phyloP scores from a whole-genome alignment of 306 rosid species.

The Rosa persica region DNA sequence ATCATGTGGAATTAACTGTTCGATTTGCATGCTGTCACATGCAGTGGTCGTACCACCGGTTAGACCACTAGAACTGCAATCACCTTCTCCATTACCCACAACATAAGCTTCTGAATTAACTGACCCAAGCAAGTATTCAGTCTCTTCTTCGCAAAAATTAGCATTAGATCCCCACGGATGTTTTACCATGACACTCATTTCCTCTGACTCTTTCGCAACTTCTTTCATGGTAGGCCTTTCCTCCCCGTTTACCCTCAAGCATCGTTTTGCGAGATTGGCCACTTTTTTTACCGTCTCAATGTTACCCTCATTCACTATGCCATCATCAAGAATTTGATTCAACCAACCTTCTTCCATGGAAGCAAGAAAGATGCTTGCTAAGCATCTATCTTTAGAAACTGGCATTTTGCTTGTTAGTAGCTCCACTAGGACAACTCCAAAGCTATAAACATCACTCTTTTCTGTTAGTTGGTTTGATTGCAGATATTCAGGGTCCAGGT shows the following conservation, averaged over 20 bases:
- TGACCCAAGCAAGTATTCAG: background rate
- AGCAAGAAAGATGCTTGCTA: background rate
- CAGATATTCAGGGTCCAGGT: constrained; percentile 27
- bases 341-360: background rate
- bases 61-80: too few relatives aligned
- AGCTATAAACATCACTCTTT: constrained; percentile 30
- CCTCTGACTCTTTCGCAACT: constrained; percentile 14
- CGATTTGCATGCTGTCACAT: too few relatives aligned
- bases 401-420: constrained; percentile 24
- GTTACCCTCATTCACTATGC: background rate
- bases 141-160: background rate
- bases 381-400: background rate
- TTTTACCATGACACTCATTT: background rate
- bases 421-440: constrained; percentile 35
- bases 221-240: constrained; percentile 6
- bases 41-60: too few relatives aligned
- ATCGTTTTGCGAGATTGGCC: background rate
- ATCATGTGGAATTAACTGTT: too few relatives aligned
- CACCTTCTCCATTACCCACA: too few relatives aligned
- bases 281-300: background rate
- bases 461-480: constrained; percentile 25
- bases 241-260: constrained; percentile 24
- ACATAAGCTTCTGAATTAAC: background rate
- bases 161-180: background rate
- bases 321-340: background rate